phyloP scores from a whole-genome alignment of 192 early-diverging fungal genomes.

The Coemansia sp. region DNA sequence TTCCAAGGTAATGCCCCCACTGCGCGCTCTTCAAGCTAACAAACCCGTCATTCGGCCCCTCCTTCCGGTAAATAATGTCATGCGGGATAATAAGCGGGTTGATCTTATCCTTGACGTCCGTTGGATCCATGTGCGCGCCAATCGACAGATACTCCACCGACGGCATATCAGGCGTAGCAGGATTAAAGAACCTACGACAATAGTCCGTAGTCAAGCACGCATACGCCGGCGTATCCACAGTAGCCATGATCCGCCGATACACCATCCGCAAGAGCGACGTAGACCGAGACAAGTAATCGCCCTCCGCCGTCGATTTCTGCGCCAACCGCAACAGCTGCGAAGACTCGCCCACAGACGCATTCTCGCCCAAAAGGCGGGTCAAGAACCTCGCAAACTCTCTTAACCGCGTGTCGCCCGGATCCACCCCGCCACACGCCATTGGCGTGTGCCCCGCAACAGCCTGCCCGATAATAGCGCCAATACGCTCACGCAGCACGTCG shows the following conservation, averaged over 20 bases:
- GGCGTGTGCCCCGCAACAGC: conserved; percentile 23
- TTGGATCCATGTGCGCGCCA: conserved; percentile 70
- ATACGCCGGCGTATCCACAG: conserved; percentile 88
- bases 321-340: conserved; percentile 30
- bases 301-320: conserved; percentile 24
- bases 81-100: conserved; percentile 79
- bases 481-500: conserved; percentile 28
- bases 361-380: conserved; percentile 41
- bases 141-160: conserved; percentile 80
- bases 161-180: conserved; percentile 76
- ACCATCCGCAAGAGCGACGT: conserved; percentile 47
- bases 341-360: conserved; percentile 38
- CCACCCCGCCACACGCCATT: conserved; percentile 11
- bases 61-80: conserved; percentile 72
- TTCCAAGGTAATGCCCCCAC: conserved; percentile 88
- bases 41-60: conserved; percentile 93
- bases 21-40: conserved; percentile 79
- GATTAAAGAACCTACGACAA: conserved; percentile 84
- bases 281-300: conserved; percentile 37
- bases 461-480: conserved; percentile 34
- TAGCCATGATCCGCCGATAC: conserved; percentile 63
- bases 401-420: conserved; percentile 36
- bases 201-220: conserved; percentile 88
- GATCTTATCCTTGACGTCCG: conserved; percentile 62
- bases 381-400: conserved; percentile 48